These are phyloP conservation scores for Aspergillus nomiae DNA, from an alignment of 2,329 filamentous ascomycete species.

Conservation along the genomic window DNA sequence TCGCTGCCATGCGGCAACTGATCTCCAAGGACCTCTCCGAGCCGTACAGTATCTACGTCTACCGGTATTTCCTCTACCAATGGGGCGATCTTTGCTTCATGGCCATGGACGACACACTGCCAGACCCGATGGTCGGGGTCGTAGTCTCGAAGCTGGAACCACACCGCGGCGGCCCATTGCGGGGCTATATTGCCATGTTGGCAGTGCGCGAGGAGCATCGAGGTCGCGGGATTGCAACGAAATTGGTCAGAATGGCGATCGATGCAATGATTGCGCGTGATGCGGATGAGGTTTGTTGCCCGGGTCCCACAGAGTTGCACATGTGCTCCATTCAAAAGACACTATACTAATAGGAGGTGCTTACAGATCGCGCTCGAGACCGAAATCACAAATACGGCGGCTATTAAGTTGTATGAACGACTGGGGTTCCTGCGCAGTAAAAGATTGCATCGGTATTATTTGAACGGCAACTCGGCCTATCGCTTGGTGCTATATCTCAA, in stretches of 20 bases:
- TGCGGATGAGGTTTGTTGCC: slow-evolving; percentile 72
- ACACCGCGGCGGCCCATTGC: slow-evolving; percentile 80
- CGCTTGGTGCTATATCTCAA: slow-evolving; percentile 81
- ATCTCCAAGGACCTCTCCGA: slow-evolving; percentile 97
- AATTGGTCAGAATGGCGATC: slow-evolving; percentile 84
- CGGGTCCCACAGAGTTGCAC: background rate
- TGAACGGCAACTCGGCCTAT: slow-evolving; percentile 95
- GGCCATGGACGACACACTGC: slow-evolving; percentile 54
- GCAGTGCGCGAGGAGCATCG: slow-evolving; percentile 81
- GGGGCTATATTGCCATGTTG: slow-evolving; percentile 98
- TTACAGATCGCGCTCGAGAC: slow-evolving; percentile 85
- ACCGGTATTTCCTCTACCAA: slow-evolving; percentile 96
- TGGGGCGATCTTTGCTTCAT: slow-evolving; percentile 98
- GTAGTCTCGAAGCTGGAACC: slow-evolving; percentile 93
- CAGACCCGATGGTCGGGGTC: slow-evolving; percentile 70
- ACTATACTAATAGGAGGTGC: background rate
- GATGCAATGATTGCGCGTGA: slow-evolving; percentile 82
- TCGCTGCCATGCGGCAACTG: slow-evolving; percentile 84
- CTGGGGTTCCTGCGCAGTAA: slow-evolving; percentile 92
- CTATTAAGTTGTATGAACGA: slow-evolving; percentile 89
- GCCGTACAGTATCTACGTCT: slow-evolving; percentile 99
- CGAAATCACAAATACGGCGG: slow-evolving; percentile 86
- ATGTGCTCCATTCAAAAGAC: background rate
- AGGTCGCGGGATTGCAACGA: slow-evolving; percentile 83
- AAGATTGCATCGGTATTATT: slow-evolving; percentile 88